Base-by-base conservation (phyloP, 208 protist genomes). In the Trypanosoma platydactyli region DNA sequence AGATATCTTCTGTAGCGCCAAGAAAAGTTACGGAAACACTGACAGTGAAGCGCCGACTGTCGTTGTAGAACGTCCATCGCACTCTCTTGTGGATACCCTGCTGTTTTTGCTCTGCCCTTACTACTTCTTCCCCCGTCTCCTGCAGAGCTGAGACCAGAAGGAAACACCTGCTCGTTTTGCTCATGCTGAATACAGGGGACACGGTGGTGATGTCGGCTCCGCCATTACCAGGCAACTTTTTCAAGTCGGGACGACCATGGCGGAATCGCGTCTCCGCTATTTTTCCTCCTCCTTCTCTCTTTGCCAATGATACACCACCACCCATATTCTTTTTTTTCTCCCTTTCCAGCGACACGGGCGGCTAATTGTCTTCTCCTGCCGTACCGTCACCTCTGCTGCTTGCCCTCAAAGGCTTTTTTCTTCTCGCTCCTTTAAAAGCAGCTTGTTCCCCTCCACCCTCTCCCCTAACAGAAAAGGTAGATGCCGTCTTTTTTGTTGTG, bases 21-120 rank as follows among this genome's bases (percentile, higher is more conserved):
- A 54, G 45, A 45, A 68, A 73, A 15, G 45, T 56, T 9, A 54
- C 49, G 5, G n/a, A 27, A 11, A 73, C 49, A 0, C 49, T 33
- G 18, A 73, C 44, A 22, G 38, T n/a, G 13, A 22, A 60, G 5
- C 57, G 18, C n/a, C 46, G 41, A 18, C 55, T 67, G 35, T 73
- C 68, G 45, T 73, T 73, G 45, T 67, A 73, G 35, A 73, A 50
- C 3, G 22, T 27, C 68, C 68, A 73, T 4, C 22, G 48, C 29
- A 65, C 59, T 16, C 13, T 18, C 22, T 38, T 11, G 20, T 24
- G 46, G 1, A 12, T 18, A 25, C 22, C 18, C 6, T 65, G 27
- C 35, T 41, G 6, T 12, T 52, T 18, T 41, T 38, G 18, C 1
- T 45, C 3, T 22, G 27, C 30, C 22, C 40, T 25, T 11, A 40